Percentiles rank a stretch among this genome's conserved stretches.
Evolutionary conservation across 306 rosid species (phyloP).

Genomic region (Oxytropis ochrocephala): DNA sequence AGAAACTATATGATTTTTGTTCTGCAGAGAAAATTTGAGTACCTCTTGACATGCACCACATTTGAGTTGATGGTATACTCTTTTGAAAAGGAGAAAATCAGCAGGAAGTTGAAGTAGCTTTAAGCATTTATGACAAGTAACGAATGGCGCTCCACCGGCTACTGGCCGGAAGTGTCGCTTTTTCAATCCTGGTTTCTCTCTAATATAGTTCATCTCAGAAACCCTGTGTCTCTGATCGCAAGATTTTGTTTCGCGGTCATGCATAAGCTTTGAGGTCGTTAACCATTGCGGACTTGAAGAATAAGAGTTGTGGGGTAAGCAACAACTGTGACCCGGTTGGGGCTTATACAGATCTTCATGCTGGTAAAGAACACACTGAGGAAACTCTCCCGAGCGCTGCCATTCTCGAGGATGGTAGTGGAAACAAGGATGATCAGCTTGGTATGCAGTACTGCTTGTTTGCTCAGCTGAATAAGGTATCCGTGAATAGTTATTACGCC

Average conservation of each 20-base stretch:
- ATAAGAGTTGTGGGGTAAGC: constrained; percentile 35
- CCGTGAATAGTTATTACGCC: constrained; percentile 25
- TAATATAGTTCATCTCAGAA: constrained; percentile 34
- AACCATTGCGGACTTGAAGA: constrained; percentile 47
- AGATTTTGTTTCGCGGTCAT: constrained; percentile 41
- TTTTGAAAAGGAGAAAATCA: constrained; percentile 71
- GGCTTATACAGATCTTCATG: constrained; percentile 27
- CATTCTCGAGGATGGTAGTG: constrained; percentile 41
- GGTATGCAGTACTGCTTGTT: constrained; percentile 39
- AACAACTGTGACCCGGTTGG: constrained; percentile 36
- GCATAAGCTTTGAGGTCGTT: constrained; percentile 27
- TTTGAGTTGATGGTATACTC: constrained; percentile 52
- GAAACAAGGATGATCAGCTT: constrained; percentile 37
- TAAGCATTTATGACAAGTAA: constrained; percentile 67
- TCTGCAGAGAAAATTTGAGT: constrained; percentile 62
- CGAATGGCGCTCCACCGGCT: constrained; percentile 85
- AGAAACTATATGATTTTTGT: constrained; percentile 51
- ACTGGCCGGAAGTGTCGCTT: constrained; percentile 75
- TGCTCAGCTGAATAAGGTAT: constrained; percentile 49
- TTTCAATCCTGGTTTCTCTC: constrained; percentile 41
- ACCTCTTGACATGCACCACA: constrained; percentile 84
- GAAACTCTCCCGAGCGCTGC: constrained; percentile 52
- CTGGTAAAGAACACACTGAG: constrained; percentile 31
- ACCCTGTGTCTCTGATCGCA: constrained; percentile 36
- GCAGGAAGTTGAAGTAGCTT: constrained; percentile 67